These are phyloP conservation scores for Ophioceras dolichostomum DNA, from an alignment of 2,329 filamentous ascomycete genomes.

Conservation along the genomic window DNA sequence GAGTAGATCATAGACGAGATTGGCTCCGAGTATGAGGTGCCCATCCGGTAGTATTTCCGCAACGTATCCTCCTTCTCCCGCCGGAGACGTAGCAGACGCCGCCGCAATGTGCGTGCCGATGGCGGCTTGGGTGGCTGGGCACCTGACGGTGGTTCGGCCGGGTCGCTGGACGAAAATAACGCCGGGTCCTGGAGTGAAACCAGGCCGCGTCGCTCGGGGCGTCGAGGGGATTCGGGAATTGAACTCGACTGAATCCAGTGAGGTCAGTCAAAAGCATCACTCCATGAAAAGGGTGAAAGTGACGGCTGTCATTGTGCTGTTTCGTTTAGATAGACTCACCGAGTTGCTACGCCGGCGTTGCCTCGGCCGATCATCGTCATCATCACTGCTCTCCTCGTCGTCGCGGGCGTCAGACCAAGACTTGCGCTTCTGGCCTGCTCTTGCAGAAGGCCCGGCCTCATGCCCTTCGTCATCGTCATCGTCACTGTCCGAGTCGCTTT, in stretches of 20 bases:
- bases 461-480: constrained; percentile 40
- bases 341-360: constrained; percentile 83
- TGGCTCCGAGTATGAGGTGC: constrained; percentile 86
- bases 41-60: constrained; percentile 72
- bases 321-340: constrained; percentile 40
- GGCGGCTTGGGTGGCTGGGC: constrained; percentile 47
- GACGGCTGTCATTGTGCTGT: too few species aligned
- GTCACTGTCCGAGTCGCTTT: constrained; percentile 43
- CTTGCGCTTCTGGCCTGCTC: constrained; percentile 60
- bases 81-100: constrained; percentile 62
- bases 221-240: constrained; percentile 51
- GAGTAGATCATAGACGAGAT: constrained; percentile 93
- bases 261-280: too few species aligned
- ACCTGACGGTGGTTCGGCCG: constrained; percentile 41
- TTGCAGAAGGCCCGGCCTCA: constrained; percentile 11
- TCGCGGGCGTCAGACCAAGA: constrained; percentile 62
- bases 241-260: constrained; percentile 42
- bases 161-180: constrained; percentile 33
- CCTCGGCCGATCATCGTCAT: constrained; percentile 60
- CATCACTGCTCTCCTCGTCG: constrained; percentile 60
- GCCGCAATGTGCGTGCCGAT: constrained; percentile 60
- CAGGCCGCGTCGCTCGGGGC: constrained; percentile 48
- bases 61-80: constrained; percentile 66
- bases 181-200: constrained; percentile 38
- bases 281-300: neutral